Percentiles rank a stretch among this genome's conserved stretches.
Conservation (phyloP, 768 basidiomycete genomes). For the Tylopilus subfusipes region DNA sequence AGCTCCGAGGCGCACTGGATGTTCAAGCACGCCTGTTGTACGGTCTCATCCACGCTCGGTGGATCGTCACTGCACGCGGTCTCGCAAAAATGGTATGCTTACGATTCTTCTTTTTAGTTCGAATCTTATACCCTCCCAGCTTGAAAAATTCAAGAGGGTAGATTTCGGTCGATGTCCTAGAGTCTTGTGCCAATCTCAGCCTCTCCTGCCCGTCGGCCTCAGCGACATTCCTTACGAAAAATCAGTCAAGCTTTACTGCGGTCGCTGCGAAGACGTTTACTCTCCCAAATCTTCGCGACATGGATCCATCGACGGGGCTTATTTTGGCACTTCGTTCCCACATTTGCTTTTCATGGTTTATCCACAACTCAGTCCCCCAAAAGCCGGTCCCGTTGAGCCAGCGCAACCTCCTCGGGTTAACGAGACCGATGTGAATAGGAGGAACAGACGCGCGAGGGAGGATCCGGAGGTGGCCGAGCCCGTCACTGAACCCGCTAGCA, state of each 20-base stretch:
- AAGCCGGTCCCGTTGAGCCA: constrained; percentile 52
- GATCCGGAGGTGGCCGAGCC: constrained; percentile 48
- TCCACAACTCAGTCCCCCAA: constrained; percentile 86
- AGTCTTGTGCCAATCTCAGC: constrained; percentile 91
- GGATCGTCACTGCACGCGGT: constrained; percentile 93
- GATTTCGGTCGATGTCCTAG: constrained; percentile 99
- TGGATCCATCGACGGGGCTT: constrained; percentile 96
- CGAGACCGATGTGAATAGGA: constrained; percentile 33
- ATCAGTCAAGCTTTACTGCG: constrained; percentile 98
- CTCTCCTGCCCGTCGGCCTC: constrained; percentile 94
- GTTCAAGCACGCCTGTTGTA: constrained; percentile 92
- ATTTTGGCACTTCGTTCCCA: constrained; percentile 97
- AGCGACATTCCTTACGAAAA: constrained; percentile 98
- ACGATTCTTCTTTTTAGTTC: background rate
- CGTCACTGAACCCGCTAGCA: constrained; percentile 68
- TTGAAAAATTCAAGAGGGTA: constrained; percentile 97
- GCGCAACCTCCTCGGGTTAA: constrained; percentile 23
- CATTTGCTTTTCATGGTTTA: constrained; percentile 97
- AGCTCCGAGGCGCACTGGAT: constrained; percentile 86
- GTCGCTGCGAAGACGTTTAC: constrained; percentile 97
- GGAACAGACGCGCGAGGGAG: constrained; percentile 52
- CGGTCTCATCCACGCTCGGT: constrained; percentile 93
- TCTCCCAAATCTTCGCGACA: constrained; percentile 96
- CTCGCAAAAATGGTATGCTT: constrained; percentile 87
- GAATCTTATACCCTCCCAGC: constrained; percentile 38